Conservation (phyloP, 139 green algal genomes). For the Coelastrella sp. region DNA sequence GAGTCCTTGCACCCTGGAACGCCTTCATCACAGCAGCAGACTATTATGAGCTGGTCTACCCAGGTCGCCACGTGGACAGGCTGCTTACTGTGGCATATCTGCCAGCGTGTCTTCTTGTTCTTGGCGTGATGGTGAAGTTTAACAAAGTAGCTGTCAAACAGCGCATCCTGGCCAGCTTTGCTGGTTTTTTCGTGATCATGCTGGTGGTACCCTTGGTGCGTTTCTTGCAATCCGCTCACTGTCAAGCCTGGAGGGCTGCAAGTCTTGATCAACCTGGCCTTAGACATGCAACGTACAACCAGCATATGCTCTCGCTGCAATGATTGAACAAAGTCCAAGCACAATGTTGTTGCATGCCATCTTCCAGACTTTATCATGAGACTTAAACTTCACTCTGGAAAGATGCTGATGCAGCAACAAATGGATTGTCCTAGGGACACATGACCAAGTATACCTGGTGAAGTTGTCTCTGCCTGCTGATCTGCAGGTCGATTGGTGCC, state of each 20-base stretch:
- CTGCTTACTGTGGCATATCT: slow-evolving; percentile 67
- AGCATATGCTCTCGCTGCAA: too few species aligned
- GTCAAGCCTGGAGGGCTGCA: not conserved
- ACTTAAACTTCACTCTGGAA: not conserved
- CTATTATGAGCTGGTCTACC: slow-evolving; percentile 61
- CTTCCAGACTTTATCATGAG: not conserved
- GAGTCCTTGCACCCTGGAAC: slow-evolving; percentile 82
- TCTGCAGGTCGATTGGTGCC: slow-evolving; percentile 35
- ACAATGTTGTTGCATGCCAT: not conserved
- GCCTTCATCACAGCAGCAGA: slow-evolving; percentile 79
- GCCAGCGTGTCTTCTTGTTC: slow-evolving; percentile 3
- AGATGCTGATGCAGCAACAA: not conserved
- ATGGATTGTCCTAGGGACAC: not conserved
- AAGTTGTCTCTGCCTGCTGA: not conserved
- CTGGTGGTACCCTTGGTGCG: slow-evolving; percentile 65
- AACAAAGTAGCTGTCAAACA: not conserved
- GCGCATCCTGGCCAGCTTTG: slow-evolving; percentile 66
- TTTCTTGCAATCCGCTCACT: not conserved
- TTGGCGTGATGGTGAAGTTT: slow-evolving; percentile 22
- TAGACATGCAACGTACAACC: too few species aligned
- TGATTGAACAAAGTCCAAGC: too few species aligned
- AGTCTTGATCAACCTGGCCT: too few species aligned
- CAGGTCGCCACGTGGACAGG: slow-evolving; percentile 76
- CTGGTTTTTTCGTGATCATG: slow-evolving; percentile 65
- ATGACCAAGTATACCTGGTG: not conserved